A percentile compares a stretch with the other conserved stretches of the same genome.
phyloP scores from a whole-genome alignment of 345 rosid species.

The Populus ilicifolia region DNA sequence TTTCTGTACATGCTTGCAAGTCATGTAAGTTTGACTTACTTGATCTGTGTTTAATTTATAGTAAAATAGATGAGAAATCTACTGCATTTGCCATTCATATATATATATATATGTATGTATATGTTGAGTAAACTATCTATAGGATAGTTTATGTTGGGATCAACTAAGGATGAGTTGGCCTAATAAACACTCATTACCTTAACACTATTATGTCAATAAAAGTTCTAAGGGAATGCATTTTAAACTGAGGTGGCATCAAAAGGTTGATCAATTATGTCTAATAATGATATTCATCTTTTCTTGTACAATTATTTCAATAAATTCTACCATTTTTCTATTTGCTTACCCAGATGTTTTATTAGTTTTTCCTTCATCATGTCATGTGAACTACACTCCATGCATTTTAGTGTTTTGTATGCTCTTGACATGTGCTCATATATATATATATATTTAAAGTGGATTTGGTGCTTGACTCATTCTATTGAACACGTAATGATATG shows the following conservation, averaged over 20 bases:
- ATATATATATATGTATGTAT: not conserved
- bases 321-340: not conserved
- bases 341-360: not conserved
- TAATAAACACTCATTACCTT: not conserved
- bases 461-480: not conserved
- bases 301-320: not conserved
- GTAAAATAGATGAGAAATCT: not conserved
- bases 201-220: not conserved
- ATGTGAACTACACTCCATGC: not conserved
- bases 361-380: not conserved
- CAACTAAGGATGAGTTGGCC: not conserved
- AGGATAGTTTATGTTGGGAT: not conserved
- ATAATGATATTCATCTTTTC: not conserved
- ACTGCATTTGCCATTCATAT: not conserved
- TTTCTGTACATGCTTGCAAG: slow-evolving; percentile 36
- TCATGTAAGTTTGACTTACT: slow-evolving; percentile 30
- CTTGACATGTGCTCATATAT: not conserved
- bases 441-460: too few species aligned
- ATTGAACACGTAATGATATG: not conserved
- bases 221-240: not conserved
- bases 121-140: not conserved
- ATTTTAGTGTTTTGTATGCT: not conserved
- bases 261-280: not conserved
- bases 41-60: not conserved
- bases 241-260: not conserved